Percentiles rank a stretch among this genome's conserved stretches.
Conservation (phyloP, 352 stramenopile species). For the Pythium oligandrum region DNA sequence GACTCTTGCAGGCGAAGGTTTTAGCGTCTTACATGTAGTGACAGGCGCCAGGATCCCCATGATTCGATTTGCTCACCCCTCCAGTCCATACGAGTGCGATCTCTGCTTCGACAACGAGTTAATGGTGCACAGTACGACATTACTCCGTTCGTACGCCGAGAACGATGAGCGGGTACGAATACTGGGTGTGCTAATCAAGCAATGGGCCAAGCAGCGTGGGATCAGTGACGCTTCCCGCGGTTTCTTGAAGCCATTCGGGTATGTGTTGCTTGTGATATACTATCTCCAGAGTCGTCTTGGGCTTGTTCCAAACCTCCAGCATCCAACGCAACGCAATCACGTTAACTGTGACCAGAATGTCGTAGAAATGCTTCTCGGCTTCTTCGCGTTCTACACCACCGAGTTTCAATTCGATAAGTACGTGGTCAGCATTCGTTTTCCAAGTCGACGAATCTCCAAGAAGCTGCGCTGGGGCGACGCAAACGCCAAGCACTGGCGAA, state of each 20-base stretch:
- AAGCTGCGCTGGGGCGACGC: slow-evolving; percentile 29
- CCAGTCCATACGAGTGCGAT: slow-evolving; percentile 67
- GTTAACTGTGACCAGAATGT: slow-evolving; percentile 35
- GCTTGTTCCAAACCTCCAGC: slow-evolving; percentile 95
- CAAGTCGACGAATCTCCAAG: slow-evolving; percentile 32
- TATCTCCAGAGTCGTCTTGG: slow-evolving; percentile 88
- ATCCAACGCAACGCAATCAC: slow-evolving; percentile 39
- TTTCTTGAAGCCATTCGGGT: slow-evolving; percentile 97
- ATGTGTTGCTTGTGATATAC: slow-evolving; percentile 96
- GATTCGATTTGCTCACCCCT: slow-evolving; percentile 63
- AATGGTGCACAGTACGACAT: slow-evolving; percentile 69
- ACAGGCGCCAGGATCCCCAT: slow-evolving; percentile 70
- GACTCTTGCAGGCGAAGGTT: slow-evolving; percentile 42
- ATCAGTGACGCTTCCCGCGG: slow-evolving; percentile 96
- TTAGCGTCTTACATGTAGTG: slow-evolving; percentile 56
- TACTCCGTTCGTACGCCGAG: slow-evolving; percentile 72
- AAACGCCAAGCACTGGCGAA: slow-evolving; percentile 67
- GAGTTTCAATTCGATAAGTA: slow-evolving; percentile 94
- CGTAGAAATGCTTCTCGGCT: slow-evolving; percentile 87
- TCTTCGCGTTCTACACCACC: slow-evolving; percentile 96
- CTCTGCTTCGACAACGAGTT: slow-evolving; percentile 84
- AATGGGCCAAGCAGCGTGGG: slow-evolving; percentile 95
- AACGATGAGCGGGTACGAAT: slow-evolving; percentile 76
- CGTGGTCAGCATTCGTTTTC: slow-evolving; percentile 88
- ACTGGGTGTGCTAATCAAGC: slow-evolving; percentile 95